Conservation (phyloP, 805 yeast genomes). For the Wickerhamomyces chambardii region DNA sequence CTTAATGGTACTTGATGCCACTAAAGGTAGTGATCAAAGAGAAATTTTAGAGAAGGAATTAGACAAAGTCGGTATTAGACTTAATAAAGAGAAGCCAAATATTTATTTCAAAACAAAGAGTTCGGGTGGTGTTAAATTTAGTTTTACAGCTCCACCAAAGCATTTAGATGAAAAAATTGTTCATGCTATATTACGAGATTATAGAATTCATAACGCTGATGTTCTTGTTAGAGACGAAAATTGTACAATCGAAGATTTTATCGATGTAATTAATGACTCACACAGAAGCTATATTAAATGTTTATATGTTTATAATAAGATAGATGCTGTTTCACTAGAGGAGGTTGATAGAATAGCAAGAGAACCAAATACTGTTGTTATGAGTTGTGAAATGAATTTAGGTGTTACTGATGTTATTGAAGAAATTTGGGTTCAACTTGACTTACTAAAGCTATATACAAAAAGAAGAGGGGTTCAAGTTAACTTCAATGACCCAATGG, state of each 20-base stretch:
- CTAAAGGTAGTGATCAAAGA: slow-evolving; percentile 87
- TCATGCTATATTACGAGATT: slow-evolving; percentile 70
- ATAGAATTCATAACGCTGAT: slow-evolving; percentile 88
- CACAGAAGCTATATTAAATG: slow-evolving; percentile 88
- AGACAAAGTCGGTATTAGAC: slow-evolving; percentile 88
- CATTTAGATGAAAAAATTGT: slow-evolving; percentile 76
- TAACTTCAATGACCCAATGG: slow-evolving; percentile 83
- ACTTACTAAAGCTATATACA: slow-evolving; percentile 74
- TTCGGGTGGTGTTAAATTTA: slow-evolving; percentile 88
- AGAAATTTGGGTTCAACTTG: slow-evolving; percentile 87
- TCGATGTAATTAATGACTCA: slow-evolving; percentile 81
- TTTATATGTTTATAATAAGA: slow-evolving; percentile 88
- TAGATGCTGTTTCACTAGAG: slow-evolving; percentile 91
- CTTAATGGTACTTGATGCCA: slow-evolving; percentile 91
- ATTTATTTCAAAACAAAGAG: slow-evolving; percentile 70
- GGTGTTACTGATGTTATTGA: slow-evolving; percentile 86
- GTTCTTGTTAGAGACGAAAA: slow-evolving; percentile 84
- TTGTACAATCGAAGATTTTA: slow-evolving; percentile 86
- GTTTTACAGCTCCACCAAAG: slow-evolving; percentile 74
- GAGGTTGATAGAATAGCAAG: slow-evolving; percentile 91
- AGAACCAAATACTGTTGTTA: slow-evolving; percentile 87
- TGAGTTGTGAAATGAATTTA: slow-evolving; percentile 83
- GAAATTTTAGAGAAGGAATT: slow-evolving; percentile 79
- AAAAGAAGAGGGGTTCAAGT: slow-evolving; percentile 81
- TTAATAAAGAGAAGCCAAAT: slow-evolving; percentile 74